Evolutionary conservation across 805 yeast genomes (phyloP), one percentile per base, ranked within the genome.

Genomic region (Sungouiella thailandica): DNA sequence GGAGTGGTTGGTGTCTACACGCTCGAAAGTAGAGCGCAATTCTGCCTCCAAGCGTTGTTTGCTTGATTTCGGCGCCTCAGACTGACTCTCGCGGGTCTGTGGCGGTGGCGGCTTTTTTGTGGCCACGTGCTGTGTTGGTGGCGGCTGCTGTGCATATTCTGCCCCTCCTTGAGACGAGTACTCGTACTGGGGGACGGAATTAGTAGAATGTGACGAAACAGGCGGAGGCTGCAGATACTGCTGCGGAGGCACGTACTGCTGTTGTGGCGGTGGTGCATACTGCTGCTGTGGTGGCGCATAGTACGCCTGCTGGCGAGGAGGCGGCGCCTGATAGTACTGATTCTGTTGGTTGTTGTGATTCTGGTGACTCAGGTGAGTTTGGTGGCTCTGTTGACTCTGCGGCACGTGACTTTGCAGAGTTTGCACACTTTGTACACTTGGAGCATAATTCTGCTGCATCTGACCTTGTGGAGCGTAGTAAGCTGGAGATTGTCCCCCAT

Each of bases 1-100:
- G 26, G 72, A 68, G 25, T 65, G 58, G 44, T 76, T 68, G 22
- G 69, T 57, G 52, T 80, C 83, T 4, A 72, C 78, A 34, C 68
- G 68, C 35, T 71, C 76, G 45, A 77, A 77, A 11, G 76, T 63
- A 4, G 67, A 60, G 24, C 74, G 53, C 31, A 74, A 57, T 41
- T 72, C 76, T 16, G 57, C 53, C 41, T 74, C 79, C 12, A 74
- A 49, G 36, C 62, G 57, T 23, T 62, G 68, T 44, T 65, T 65
- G 17, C 65, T 49, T 4, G 63, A 43, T 32, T 48, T 47, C 4
- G 36, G 24, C 16, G 39, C 36, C 20, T 43, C 44, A 11, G 32
- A 46, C 23, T 37, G 27, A 15, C 46, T 47, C 6, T 39, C 50
- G 17, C 53, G 37, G 7, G 60, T 49, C 26, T 41, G 52, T 12